These are phyloP conservation scores for Raddia distichophylla DNA, from an alignment of 176 grass and related monocot species.

Conservation along the genomic window DNA sequence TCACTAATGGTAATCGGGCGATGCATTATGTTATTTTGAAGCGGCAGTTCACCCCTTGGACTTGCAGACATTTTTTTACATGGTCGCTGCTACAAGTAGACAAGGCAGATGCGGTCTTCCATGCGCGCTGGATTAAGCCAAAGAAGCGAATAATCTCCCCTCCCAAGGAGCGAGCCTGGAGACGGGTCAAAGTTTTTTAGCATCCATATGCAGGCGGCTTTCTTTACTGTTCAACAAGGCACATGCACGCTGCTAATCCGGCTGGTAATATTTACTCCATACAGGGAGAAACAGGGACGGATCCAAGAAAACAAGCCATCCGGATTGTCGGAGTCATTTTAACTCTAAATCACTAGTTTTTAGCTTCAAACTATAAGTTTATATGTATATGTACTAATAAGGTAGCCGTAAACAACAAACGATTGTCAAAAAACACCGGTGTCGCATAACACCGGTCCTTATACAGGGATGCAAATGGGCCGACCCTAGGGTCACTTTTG, in stretches of 20 bases:
- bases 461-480: too few species aligned
- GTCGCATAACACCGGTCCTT: too few species aligned
- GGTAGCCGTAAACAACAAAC: too few species aligned
- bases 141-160: constrained; percentile 28
- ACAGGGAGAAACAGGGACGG: too few species aligned
- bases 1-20: too few species aligned
- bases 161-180: neutral
- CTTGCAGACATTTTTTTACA: neutral
- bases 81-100: neutral
- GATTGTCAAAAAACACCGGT: too few species aligned
- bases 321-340: too few species aligned
- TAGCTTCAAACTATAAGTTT: too few species aligned
- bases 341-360: too few species aligned
- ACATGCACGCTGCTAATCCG: constrained; percentile 11
- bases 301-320: too few species aligned
- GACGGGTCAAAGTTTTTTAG: constrained; percentile 37
- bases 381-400: too few species aligned
- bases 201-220: neutral
- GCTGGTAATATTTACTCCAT: neutral
- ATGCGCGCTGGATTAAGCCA: constrained; percentile 11
- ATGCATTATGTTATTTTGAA: neutral
- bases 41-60: neutral
- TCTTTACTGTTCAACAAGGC: neutral
- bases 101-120: constrained; percentile 27
- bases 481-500: too few species aligned